A percentile compares a stretch with the other conserved stretches of the same genome.
Evolutionary conservation across 805 yeast species (phyloP).

Genomic region (Ogataea pilisensis): DNA sequence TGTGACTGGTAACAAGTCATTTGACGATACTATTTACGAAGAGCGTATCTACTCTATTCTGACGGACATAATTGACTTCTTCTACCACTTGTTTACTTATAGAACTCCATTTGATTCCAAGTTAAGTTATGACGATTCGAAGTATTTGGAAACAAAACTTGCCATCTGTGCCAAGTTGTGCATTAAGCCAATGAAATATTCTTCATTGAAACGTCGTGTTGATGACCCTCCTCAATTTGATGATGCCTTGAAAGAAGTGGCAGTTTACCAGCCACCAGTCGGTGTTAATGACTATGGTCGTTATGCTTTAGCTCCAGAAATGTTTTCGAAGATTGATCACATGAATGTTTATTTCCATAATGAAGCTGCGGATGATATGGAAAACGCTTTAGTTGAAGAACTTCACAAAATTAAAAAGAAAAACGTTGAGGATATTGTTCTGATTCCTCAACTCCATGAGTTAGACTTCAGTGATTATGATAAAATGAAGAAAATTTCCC

Average conservation of each 20-base stretch:
- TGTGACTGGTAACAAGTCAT: slow-evolving; percentile 10
- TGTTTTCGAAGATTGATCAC: slow-evolving; percentile 53
- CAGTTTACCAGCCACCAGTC: slow-evolving; percentile 59
- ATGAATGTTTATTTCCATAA: slow-evolving; percentile 44
- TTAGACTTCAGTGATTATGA: slow-evolving; percentile 23
- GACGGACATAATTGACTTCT: slow-evolving; percentile 38
- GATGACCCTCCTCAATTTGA: slow-evolving; percentile 41
- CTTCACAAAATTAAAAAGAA: slow-evolving; percentile 36
- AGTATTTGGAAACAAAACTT: slow-evolving; percentile 29
- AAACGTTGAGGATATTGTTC: slow-evolving; percentile 39
- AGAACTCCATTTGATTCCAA: slow-evolving; percentile 25
- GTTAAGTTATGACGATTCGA: slow-evolving; percentile 11
- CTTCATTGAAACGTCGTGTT: slow-evolving; percentile 36
- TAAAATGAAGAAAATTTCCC: slow-evolving; percentile 40
- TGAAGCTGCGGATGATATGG: slow-evolving; percentile 48
- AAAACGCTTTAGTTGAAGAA: slow-evolving; percentile 41
- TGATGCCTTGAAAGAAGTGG: slow-evolving; percentile 49
- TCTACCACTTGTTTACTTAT: slow-evolving; percentile 41
- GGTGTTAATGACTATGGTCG: slow-evolving; percentile 66
- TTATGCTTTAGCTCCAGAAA: slow-evolving; percentile 50
- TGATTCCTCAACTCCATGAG: slow-evolving; percentile 41
- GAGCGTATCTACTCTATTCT: slow-evolving; percentile 43
- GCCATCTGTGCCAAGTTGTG: slow-evolving; percentile 49
- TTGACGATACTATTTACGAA: slow-evolving; percentile 40
- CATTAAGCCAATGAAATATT: slow-evolving; percentile 50